These are phyloP conservation scores for Oxytropis ochrocephala DNA, from an alignment of 306 rosid species.

Conservation along the genomic window DNA sequence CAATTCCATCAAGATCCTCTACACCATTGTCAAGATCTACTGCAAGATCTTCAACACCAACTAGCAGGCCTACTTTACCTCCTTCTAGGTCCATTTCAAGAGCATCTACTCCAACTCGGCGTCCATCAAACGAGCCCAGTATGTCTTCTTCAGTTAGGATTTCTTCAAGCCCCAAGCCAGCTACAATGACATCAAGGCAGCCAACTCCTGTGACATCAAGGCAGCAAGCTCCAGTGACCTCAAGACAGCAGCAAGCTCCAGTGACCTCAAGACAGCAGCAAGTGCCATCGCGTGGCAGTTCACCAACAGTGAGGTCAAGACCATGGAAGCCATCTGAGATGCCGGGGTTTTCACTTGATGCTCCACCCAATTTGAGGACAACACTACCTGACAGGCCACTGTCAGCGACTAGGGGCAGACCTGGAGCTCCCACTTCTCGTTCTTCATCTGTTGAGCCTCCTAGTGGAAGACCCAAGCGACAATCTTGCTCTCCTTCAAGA, in stretches of 20 bases:
- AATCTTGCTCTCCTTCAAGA: conserved; percentile 97
- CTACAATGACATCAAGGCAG: conserved; percentile 42
- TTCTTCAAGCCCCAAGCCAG: conserved; percentile 55
- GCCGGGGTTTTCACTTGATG: conserved; percentile 91
- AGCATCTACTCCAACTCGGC: conserved; percentile 86
- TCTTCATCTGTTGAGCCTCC: conserved; percentile 86
- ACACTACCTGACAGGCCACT: conserved; percentile 83
- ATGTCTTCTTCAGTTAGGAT: conserved; percentile 45
- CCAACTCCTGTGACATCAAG: conserved; percentile 38
- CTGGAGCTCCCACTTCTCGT: conserved; percentile 86
- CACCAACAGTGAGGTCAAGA: conserved; percentile 83
- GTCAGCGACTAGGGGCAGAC: conserved; percentile 88
- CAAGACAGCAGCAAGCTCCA: conserved; percentile 54
- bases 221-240: conserved; percentile 36
- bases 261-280: conserved; percentile 45
- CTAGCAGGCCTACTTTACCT: conserved; percentile 70
- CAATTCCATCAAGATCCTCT: conserved; percentile 66
- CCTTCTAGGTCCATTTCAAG: conserved; percentile 70
- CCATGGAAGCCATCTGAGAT: conserved; percentile 95
- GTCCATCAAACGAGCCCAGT: conserved; percentile 56
- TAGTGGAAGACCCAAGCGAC: conserved; percentile 73
- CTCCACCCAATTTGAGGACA: conserved; percentile 90
- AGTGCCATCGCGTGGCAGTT: conserved; percentile 71
- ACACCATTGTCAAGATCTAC: conserved; percentile 71
- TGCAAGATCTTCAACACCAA: conserved; percentile 86